phyloP scores from a whole-genome alignment of 495 filamentous ascomycete species.

The Mycothermus thermophilus region DNA sequence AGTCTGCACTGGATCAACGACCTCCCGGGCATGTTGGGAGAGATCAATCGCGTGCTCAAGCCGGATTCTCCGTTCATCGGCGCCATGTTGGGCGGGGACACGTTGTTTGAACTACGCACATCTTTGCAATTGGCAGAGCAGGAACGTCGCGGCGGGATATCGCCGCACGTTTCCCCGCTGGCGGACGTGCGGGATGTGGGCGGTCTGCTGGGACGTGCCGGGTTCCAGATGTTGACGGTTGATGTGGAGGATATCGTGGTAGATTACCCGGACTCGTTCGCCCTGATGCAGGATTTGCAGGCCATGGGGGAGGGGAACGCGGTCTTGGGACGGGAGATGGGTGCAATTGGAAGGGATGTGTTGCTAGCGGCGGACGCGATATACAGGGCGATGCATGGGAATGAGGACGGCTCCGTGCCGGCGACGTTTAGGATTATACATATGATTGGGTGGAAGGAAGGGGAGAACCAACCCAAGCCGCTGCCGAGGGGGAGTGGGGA shows the following conservation, averaged over 20 bases:
- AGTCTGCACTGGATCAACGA: slow-evolving; percentile 98
- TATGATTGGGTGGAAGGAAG: slow-evolving; percentile 98
- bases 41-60: slow-evolving; percentile 72
- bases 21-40: slow-evolving; percentile 64
- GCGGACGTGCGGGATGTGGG: slow-evolving; percentile 89
- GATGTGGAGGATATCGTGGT: slow-evolving; percentile 96
- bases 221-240: slow-evolving; percentile 91
- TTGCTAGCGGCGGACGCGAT: slow-evolving; percentile 79
- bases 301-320: slow-evolving; percentile 91
- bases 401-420: slow-evolving; percentile 53
- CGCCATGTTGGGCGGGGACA: slow-evolving; percentile 93
- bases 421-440: slow-evolving; percentile 89
- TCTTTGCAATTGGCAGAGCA: slow-evolving; percentile 86
- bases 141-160: slow-evolving; percentile 76
- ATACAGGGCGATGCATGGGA: slow-evolving; percentile 71
- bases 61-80: slow-evolving; percentile 87
- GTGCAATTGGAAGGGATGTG: slow-evolving; percentile 65
- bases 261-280: slow-evolving; percentile 84
- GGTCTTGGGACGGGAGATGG: slow-evolving; percentile 63
- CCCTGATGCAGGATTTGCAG: slow-evolving; percentile 84
- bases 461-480: slow-evolving; percentile 60
- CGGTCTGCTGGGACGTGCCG: slow-evolving; percentile 68
- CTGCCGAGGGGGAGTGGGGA: slow-evolving; percentile 70
- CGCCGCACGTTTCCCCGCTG: slow-evolving; percentile 73
- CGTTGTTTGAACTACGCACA: slow-evolving; percentile 84